Evolutionary conservation across 2,329 filamentous ascomycete genomes (phyloP).

Genomic region (Verticillium nonalfalfae): DNA sequence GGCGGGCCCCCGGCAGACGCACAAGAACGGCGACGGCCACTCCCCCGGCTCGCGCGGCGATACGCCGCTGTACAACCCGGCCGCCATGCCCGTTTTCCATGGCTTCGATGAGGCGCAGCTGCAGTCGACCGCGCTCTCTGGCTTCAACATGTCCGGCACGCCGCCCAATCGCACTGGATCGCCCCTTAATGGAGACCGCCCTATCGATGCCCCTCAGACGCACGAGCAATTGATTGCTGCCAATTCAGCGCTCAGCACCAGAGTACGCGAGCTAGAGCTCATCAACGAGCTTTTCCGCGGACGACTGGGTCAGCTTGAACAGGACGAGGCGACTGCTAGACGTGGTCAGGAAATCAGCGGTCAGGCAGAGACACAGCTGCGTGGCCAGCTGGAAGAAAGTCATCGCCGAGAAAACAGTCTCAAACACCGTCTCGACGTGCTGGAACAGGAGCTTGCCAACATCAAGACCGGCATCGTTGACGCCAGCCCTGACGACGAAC

Average conservation of each 20-base stretch:
- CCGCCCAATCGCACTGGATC: slow-evolving; percentile 44
- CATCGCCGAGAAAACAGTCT: slow-evolving; percentile 74
- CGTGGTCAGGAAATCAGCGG: slow-evolving; percentile 51
- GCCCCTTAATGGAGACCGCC: slow-evolving; percentile 51
- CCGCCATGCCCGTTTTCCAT: slow-evolving; percentile 69
- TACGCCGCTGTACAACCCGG: slow-evolving; percentile 70
- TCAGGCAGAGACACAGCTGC: slow-evolving; percentile 50
- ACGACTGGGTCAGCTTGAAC: slow-evolving; percentile 72
- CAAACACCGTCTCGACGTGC: slow-evolving; percentile 74
- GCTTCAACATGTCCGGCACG: slow-evolving; percentile 45
- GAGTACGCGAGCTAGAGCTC: slow-evolving; percentile 89
- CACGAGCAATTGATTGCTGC: slow-evolving; percentile 74
- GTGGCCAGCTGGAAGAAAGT: slow-evolving; percentile 64
- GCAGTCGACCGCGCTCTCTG: slow-evolving; percentile 44
- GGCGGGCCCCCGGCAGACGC: slow-evolving; percentile 53
- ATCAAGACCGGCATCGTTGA: slow-evolving; percentile 6
- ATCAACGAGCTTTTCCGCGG: slow-evolving; percentile 82
- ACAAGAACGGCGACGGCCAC: slow-evolving; percentile 69
- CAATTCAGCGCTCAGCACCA: slow-evolving; percentile 86
- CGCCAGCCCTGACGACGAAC: slow-evolving; percentile 3
- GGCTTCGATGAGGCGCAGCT: slow-evolving; percentile 68
- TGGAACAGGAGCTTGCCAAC: slow-evolving; percentile 54
- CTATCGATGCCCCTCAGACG: slow-evolving; percentile 65
- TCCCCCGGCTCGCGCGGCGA: slow-evolving; percentile 75
- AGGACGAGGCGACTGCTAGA: slow-evolving; percentile 64